Evolutionary conservation across 306 rosid genomes (phyloP), one percentile per base, ranked within the genome.

Genomic region (Medicago arabica): DNA sequence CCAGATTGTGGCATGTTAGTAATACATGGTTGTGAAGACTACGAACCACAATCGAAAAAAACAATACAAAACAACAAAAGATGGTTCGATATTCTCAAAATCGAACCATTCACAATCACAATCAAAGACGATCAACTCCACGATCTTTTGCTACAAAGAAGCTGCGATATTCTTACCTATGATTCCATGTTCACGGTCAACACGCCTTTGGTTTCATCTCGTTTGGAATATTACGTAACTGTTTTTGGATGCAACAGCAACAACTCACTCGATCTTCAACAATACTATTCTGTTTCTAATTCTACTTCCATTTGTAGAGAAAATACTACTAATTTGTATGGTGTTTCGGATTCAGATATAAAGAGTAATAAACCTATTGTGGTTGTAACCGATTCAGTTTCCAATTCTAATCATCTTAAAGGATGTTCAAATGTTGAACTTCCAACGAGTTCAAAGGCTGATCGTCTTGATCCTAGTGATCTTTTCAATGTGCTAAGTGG

Each of bases 381-480:
- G 43, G 77, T 43, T 11, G 21, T 58, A 36, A 2, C 25, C 1
- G 53, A 38, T 10, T 16, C 0, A 0, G 7, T 10, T 14, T 5
- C 14, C 4, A 23, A 21, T 8, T 75, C 61, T 6, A 25, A 49
- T 11, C 6, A 19, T 64, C 79, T 65, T 8, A 38, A n/a, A 18
- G 12, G 18, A 7, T 81, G 88, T 64, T 62, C 80, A 7, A 9
- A 13, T 1, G 15, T 73, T 47, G 34, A 46, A 47, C 84, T 86
- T 69, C 87, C 83, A 8, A 38, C 9, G 4, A 7, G 2, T 2
- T 14, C 8, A 17, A 0, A n/a, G 10, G 5, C 25, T 39, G 2
- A 19, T 2, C 31, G 16, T 54, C 17, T 53, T 53, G 50, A 7
- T 14, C 28, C 61, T 2, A 10, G 13, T 1, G 38, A 47, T 6